Percentiles rank a stretch among this genome's conserved stretches.
Conservation (phyloP, 1,284 basidiomycete genomes). For the Macrocystidia cucumis region DNA sequence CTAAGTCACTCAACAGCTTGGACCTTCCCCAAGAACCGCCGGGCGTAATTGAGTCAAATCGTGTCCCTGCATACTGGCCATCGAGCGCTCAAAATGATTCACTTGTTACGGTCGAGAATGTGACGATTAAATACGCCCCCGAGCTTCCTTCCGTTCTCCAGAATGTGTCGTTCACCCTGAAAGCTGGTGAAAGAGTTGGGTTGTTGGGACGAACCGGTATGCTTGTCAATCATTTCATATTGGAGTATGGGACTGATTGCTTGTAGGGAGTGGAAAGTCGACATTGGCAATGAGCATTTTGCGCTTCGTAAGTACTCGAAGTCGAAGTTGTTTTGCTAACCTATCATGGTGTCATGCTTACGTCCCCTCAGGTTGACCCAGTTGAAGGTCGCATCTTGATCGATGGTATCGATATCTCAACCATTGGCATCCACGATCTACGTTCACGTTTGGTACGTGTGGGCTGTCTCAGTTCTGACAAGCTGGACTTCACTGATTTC, state of each 20-base stretch:
- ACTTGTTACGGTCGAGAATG: conserved; percentile 59
- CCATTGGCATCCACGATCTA: conserved; percentile 81
- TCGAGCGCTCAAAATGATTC: conserved; percentile 51
- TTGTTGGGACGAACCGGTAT: conserved; percentile 67
- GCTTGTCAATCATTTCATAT: conserved; percentile 9
- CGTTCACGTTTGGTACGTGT: conserved; percentile 62
- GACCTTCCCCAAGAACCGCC: conserved; percentile 84
- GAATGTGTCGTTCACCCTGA: conserved; percentile 59
- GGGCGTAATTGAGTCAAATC: conserved; percentile 53
- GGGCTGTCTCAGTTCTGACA: not conserved
- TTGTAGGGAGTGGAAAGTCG: conserved; percentile 59
- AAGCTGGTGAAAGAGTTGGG: conserved; percentile 62
- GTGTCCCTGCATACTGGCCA: conserved; percentile 84
- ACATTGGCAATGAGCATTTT: conserved; percentile 83
- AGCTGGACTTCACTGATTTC: conserved; percentile 3
- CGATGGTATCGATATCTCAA: conserved; percentile 86
- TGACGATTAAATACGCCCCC: conserved; percentile 78
- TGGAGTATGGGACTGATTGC: not conserved
- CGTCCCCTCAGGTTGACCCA: conserved; percentile 58
- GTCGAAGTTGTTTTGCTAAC: not conserved
- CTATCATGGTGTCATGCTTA: too few relatives aligned
- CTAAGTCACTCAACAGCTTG: conserved; percentile 28
- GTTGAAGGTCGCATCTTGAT: conserved; percentile 71
- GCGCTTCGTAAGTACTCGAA: conserved; percentile 58
- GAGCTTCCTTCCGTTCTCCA: conserved; percentile 81